Evolutionary conservation across 768 basidiomycete species (phyloP).

Genomic region (Floccularia luteovirens): DNA sequence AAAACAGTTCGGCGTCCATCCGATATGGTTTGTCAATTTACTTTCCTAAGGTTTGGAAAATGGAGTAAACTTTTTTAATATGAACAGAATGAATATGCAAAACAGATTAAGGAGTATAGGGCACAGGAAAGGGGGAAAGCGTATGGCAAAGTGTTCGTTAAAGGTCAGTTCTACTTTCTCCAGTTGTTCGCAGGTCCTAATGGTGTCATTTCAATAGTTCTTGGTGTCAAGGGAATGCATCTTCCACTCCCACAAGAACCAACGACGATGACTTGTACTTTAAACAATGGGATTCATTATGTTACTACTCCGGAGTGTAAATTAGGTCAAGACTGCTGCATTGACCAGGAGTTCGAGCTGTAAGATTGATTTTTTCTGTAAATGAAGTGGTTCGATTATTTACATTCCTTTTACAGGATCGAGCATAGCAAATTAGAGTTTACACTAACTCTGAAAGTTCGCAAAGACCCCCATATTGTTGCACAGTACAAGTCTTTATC

Average conservation of each 20-base stretch:
- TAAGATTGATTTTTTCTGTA: conserved; percentile 28
- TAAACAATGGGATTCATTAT: conserved; percentile 96
- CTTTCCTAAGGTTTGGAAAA: conserved; percentile 17
- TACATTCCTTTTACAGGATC: conserved; percentile 49
- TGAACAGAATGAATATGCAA: conserved; percentile 84
- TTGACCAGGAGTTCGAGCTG: conserved; percentile 91
- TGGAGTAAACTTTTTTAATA: conserved; percentile 5
- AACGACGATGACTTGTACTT: conserved; percentile 74
- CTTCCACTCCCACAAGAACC: conserved; percentile 74
- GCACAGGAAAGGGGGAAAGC: conserved; percentile 76
- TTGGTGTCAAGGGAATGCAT: conserved; percentile 64
- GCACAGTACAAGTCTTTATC: conserved; percentile 64
- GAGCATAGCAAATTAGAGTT: conserved; percentile 95
- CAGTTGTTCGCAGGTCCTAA: conserved; percentile 2
- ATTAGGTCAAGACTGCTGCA: conserved; percentile 49
- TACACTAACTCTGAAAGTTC: conserved; percentile 82
- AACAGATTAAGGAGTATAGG: conserved; percentile 79
- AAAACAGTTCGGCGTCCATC: conserved; percentile 81
- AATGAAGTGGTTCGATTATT: background rate
- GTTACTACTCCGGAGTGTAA: conserved; percentile 81
- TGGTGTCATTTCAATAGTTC: conserved; percentile 39
- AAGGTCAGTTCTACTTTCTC: conserved; percentile 40
- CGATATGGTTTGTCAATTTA: conserved; percentile 76
- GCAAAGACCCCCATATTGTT: conserved; percentile 78
- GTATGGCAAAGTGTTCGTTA: conserved; percentile 91